Conservation (phyloP, 495 filamentous ascomycete species). For the Hypoxylon fuscum region DNA sequence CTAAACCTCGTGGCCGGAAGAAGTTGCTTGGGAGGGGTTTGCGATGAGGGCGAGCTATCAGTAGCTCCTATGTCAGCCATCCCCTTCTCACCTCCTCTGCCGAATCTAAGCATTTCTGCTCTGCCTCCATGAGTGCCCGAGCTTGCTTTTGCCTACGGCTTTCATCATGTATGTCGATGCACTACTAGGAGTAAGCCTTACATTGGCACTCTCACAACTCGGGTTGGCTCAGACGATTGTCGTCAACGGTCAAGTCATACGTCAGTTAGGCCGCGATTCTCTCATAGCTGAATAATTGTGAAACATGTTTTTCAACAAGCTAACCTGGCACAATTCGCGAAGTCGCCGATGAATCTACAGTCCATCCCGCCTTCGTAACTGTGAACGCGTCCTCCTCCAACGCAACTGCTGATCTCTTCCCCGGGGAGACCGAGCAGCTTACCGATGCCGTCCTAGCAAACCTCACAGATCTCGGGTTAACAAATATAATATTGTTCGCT, state of each 20-base stretch:
- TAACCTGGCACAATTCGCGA: slow-evolving; percentile 26
- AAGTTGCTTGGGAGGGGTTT: slow-evolving; percentile 19
- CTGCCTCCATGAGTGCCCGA: neutral
- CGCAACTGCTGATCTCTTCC: slow-evolving; percentile 46
- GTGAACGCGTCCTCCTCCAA: slow-evolving; percentile 42
- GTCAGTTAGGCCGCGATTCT: slow-evolving; percentile 37
- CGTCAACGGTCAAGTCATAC: slow-evolving; percentile 36
- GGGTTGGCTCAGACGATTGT: slow-evolving; percentile 40
- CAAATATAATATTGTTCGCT: slow-evolving; percentile 41
- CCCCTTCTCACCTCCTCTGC: slow-evolving; percentile 3
- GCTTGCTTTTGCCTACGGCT: slow-evolving; percentile 1
- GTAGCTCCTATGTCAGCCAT: slow-evolving; percentile 10
- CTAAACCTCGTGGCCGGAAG: slow-evolving; percentile 22
- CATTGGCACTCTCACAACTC: slow-evolving; percentile 15
- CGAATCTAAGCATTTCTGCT: neutral
- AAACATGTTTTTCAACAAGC: slow-evolving; percentile 10
- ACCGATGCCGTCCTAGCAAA: slow-evolving; percentile 51
- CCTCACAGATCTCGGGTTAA: slow-evolving; percentile 45
- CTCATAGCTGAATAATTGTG: slow-evolving; percentile 1
- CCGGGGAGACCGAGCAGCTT: slow-evolving; percentile 54
- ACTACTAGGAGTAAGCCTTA: slow-evolving; percentile 23
- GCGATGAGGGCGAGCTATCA: slow-evolving; percentile 10
- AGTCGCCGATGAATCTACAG: slow-evolving; percentile 39
- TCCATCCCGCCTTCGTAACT: slow-evolving; percentile 36
- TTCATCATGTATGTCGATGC: slow-evolving; percentile 28